Percentiles rank a stretch among this genome's conserved stretches.
Conservation (phyloP, 2,329 filamentous ascomycete species). For the Cladosporium sp. region DNA sequence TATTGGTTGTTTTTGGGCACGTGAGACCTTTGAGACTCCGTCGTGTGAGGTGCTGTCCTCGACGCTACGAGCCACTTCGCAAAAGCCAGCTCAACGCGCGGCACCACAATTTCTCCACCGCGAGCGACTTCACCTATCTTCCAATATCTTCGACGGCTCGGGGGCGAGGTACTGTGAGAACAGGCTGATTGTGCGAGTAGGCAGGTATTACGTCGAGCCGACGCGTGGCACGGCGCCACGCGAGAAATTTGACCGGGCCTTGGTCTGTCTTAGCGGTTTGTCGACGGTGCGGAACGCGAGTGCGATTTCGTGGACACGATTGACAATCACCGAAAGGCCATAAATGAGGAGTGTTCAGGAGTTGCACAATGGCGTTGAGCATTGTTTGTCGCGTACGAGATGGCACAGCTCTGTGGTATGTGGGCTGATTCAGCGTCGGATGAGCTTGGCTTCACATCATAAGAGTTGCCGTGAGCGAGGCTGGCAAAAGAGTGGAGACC, state of each 20-base stretch:
- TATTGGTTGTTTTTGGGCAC: not conserved
- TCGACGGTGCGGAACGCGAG: not conserved
- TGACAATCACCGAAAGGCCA: not conserved
- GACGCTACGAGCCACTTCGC: not conserved
- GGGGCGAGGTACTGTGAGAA: not conserved
- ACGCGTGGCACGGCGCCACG: not conserved
- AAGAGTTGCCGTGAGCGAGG: not conserved
- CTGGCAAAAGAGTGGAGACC: not conserved
- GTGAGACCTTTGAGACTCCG: no score
- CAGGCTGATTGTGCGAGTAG: not conserved
- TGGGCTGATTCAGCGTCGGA: not conserved
- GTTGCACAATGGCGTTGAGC: not conserved
- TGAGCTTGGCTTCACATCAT: not conserved
- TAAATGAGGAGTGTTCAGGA: not conserved
- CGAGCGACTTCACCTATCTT: not conserved
- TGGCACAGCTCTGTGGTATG: not conserved
- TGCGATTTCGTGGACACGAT: not conserved
- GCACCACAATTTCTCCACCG: not conserved
- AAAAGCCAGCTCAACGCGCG: not conserved
- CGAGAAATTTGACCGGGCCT: not conserved
- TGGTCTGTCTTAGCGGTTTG: not conserved
- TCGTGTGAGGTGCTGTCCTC: no score
- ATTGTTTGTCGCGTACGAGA: not conserved
- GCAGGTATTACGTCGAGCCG: not conserved
- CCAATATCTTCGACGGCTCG: not conserved